Base-by-base conservation (phyloP, 768 basidiomycete genomes). In the Tricholoma matsutake region DNA sequence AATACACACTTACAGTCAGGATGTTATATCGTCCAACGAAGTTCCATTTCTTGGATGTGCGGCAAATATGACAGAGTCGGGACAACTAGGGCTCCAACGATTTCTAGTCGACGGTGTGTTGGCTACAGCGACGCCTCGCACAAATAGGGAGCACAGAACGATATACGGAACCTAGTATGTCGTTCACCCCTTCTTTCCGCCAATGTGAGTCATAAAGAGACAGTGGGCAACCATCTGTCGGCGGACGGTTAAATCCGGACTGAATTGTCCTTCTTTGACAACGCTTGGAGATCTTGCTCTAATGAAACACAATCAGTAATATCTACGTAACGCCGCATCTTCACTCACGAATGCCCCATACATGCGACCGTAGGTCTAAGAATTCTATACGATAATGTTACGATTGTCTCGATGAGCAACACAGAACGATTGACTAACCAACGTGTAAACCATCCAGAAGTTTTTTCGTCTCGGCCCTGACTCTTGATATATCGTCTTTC, bases 301-400 rank as follows among this genome's bases (percentile, higher is more conserved):
- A 32, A 51, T 32, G 31, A 16, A 18, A 31, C 29, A 53, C 51
- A 31, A 1, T 32, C 29, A 53, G 31, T 3, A n/a, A 32, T 9
- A 32, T 9, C 7, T 9, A 18, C 10, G 51, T 4, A 31, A 18
- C 8, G 14, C 3, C 29, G 32, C n/a, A 6, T 6, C 18, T 31
- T 13, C 9, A 86, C 91, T 78, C 71, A 93, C 92, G 91, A 64
- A 94, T 88, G 18, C 92, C 92, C 92, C 89, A 92, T 9, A 93
- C 89, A 71, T 92, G 88, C 52, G 89, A 80, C 61, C 89, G 82
- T 61, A 94, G 70, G 67, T 93, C 91, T 63, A 94, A 79, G 69
- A 92, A 88, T 78, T 94, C 92, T 92, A 68, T 51, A 28, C 62
- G 60, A 16, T 31, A 29, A 14, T 45, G 56, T 45, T 20, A 45